phyloP scores from a whole-genome alignment of 768 basidiomycete species.

The Lactarius sp. region DNA sequence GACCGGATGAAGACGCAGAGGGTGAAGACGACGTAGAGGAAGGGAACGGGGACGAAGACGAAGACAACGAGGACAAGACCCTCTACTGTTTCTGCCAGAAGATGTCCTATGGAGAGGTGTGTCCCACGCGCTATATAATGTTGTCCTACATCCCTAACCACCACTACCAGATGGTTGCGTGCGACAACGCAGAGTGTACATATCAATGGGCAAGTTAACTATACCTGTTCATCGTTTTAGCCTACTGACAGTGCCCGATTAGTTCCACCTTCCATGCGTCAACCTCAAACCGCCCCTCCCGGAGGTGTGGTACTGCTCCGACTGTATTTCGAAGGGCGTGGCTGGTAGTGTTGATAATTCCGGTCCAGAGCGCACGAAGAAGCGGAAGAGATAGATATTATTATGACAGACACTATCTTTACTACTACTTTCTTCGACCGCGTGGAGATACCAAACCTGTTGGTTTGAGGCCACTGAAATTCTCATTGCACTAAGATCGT shows the following conservation, averaged over 20 bases:
- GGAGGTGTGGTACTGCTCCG: constrained; percentile 54
- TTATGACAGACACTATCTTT: constrained; percentile 27
- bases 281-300: constrained; percentile 52
- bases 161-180: constrained; percentile 24
- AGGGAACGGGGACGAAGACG: constrained; percentile 42
- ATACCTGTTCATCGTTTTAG: not conserved
- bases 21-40: constrained; percentile 36
- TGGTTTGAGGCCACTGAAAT: not conserved
- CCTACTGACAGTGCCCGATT: constrained; percentile 9
- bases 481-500: not conserved
- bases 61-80: constrained; percentile 53
- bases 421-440: not conserved
- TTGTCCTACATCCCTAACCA: not conserved
- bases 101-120: constrained; percentile 54
- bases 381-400: constrained; percentile 30
- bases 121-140: constrained; percentile 18
- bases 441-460: not conserved
- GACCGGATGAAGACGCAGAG: constrained; percentile 34
- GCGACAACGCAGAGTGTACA: constrained; percentile 22
- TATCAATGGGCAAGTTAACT: constrained; percentile 25
- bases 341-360: constrained; percentile 16
- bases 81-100: constrained; percentile 62
- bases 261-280: constrained; percentile 65
- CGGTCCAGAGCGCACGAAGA: constrained; percentile 24
- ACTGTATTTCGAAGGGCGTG: constrained; percentile 35